Evolutionary conservation across 2,329 filamentous ascomycete genomes (phyloP), one percentile per base, ranked within the genome.

Genomic region (Myotisia sp.): DNA sequence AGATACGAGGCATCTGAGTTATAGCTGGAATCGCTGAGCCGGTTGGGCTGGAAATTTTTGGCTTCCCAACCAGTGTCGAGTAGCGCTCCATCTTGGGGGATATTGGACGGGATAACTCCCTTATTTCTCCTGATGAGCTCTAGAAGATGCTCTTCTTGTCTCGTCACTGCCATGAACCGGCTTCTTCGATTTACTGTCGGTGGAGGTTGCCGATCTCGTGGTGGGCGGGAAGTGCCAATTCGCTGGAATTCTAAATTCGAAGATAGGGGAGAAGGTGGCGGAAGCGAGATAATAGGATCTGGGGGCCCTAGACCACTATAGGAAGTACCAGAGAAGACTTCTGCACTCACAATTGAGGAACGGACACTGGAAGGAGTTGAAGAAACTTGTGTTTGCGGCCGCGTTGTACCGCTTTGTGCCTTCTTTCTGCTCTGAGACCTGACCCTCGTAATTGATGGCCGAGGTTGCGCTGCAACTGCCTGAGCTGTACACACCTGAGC

Each of bases 121-220:
- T 62, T 56, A 30, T 65, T 64, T 33, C 57, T 51, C 35, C 67
- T 55, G 50, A 70, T 61, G 2, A 65, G 62, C 43, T 65, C 64
- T 3, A 70, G 49, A 1, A 70, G 53, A 26, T 60, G 54, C 40
- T 69, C 63, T 48, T 70, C 67, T 45, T 69, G 65, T 36, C 63
- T 54, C 0, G 67, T 70, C 17, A 70, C 66, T 9, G 64, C 60
- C 51, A 70, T 68, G 13, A 68, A 49, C 26, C 60, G 57, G 39
- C 62, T 64, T 40, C 61, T 53, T 33, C 58, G 49, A 38, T 59
- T 54, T 10, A 45, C 42, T 13, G 36, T 5, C 4, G 35, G 19
- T 6, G 26, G 13, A 6, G 19, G 32, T 21, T 38, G 26, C 36
- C 55, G 47, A 29, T 38, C 34, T 29, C 46, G 49, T 19, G 45